A percentile compares a stretch with the other conserved stretches of the same genome.
Conservation (phyloP, 2,329 filamentous ascomycete genomes). For the Cordyceps fumosorosea region DNA sequence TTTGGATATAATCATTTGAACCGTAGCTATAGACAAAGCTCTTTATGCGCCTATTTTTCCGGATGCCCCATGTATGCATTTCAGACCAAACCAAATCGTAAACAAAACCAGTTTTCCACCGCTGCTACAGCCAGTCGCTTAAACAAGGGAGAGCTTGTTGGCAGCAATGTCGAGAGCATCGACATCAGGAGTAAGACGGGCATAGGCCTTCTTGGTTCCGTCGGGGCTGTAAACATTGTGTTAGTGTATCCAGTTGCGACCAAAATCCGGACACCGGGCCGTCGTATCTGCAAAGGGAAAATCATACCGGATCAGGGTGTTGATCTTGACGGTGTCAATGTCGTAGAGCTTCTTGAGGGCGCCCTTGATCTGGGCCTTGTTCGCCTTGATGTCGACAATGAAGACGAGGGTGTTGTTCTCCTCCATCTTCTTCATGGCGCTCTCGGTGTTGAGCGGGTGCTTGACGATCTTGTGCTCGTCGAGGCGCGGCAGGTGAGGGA, state of each 20-base stretch:
- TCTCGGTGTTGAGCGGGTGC: slow-evolving; percentile 99
- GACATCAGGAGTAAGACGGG: slow-evolving; percentile 89
- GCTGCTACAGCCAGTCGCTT: slow-evolving; percentile 37
- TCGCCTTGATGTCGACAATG: slow-evolving; percentile 94
- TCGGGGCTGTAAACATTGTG: slow-evolving; percentile 59
- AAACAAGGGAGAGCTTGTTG: slow-evolving; percentile 97
- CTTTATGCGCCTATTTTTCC: slow-evolving; percentile 11
- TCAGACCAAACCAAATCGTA: slow-evolving; percentile 33
- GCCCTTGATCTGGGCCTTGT: slow-evolving; percentile 99
- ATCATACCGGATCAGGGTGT: slow-evolving; percentile 90
- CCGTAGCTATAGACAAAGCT: slow-evolving; percentile 13
- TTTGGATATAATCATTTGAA: slow-evolving; percentile 30
- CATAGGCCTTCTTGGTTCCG: slow-evolving; percentile 98
- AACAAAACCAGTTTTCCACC: slow-evolving; percentile 19
- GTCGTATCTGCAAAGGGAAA: not conserved
- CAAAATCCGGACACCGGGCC: too few relatives aligned
- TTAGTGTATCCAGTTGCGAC: slow-evolving; percentile 15
- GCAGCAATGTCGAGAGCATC: slow-evolving; percentile 98
- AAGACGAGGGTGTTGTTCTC: slow-evolving; percentile 99
- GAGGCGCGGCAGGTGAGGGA: slow-evolving; percentile 82
- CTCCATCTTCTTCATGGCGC: slow-evolving; percentile 99
- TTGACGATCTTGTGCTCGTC: slow-evolving; percentile 98
- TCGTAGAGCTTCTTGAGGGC: slow-evolving; percentile 99
- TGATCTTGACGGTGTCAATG: slow-evolving; percentile 97
- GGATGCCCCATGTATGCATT: slow-evolving; percentile 18